Evolutionary conservation across 495 filamentous ascomycete species (phyloP).

Genomic region (Aspergillus ellipticus): DNA sequence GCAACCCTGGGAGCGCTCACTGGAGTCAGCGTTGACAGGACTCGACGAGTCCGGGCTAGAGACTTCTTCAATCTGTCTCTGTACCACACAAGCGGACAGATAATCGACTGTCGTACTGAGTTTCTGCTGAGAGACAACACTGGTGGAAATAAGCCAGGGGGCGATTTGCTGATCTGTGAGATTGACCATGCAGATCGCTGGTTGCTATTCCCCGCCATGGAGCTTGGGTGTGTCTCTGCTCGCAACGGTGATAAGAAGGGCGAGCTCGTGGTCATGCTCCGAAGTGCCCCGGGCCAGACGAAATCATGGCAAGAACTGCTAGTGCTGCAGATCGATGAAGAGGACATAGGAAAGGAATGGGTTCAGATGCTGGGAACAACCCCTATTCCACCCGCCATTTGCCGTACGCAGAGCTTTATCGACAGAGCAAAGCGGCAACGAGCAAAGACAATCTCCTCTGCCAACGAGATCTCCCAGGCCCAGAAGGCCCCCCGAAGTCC

Average conservation of each 20-base stretch:
- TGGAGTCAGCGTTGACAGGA: conserved; percentile 66
- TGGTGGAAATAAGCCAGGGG: conserved; percentile 49
- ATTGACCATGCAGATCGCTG: conserved; percentile 71
- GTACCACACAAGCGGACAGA: conserved; percentile 83
- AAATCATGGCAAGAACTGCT: conserved; percentile 79
- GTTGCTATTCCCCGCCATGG: conserved; percentile 85
- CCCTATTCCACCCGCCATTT: conserved; percentile 68
- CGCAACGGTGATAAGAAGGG: conserved; percentile 65
- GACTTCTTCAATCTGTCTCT: conserved; percentile 86
- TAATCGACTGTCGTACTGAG: conserved; percentile 86
- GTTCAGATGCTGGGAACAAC: conserved; percentile 71
- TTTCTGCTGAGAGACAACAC: conserved; percentile 78
- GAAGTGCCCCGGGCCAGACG: conserved; percentile 39
- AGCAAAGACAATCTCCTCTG: conserved; percentile 25
- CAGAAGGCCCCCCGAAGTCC: conserved; percentile 49
- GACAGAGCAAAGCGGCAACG: conserved; percentile 37
- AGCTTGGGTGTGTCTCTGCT: conserved; percentile 66
- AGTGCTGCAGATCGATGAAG: conserved; percentile 63
- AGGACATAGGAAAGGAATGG: conserved; percentile 82
- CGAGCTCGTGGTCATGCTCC: conserved; percentile 81
- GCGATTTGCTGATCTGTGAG: conserved; percentile 89
- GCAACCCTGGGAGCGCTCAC: conserved; percentile 66
- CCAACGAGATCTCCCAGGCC: conserved; percentile 31
- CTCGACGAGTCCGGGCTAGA: conserved; percentile 74
- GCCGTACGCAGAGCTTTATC: conserved; percentile 49